phyloP scores from a whole-genome alignment of 2,329 filamentous ascomycete species.

The Endocalyx cinctus region DNA sequence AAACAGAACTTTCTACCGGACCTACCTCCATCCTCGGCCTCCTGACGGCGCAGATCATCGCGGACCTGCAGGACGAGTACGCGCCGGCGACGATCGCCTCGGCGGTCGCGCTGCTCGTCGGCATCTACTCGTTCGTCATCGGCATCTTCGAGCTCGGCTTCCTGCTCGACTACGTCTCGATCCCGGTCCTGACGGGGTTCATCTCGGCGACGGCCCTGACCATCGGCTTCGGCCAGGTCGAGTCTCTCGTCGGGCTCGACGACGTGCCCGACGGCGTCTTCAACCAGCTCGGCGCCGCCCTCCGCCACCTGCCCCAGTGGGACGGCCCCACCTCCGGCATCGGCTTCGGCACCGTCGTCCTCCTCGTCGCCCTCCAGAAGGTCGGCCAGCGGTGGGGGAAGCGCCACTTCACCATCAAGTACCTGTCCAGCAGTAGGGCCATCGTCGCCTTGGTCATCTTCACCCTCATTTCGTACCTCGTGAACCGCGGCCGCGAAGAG shows the following conservation, averaged over 20 bases:
- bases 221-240: conserved; percentile 62
- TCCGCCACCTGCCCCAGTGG: conserved; percentile 51
- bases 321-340: conserved; percentile 56
- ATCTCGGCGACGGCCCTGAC: conserved; percentile 63
- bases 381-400: conserved; percentile 55
- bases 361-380: conserved; percentile 53
- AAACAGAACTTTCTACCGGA: conserved; percentile 54
- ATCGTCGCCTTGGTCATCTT: conserved; percentile 57
- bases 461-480: conserved; percentile 58
- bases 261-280: conserved; percentile 47
- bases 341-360: conserved; percentile 51
- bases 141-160: conserved; percentile 61
- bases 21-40: conserved; percentile 62
- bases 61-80: conserved; percentile 47
- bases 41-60: conserved; percentile 57
- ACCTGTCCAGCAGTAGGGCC: conserved; percentile 55
- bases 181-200: conserved; percentile 60
- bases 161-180: conserved; percentile 61
- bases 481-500: conserved; percentile 49
- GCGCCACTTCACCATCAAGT: conserved; percentile 53
- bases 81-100: conserved; percentile 52
- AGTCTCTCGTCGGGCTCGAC: conserved; percentile 53
- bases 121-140: conserved; percentile 53
- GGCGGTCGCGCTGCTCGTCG: conserved; percentile 59
- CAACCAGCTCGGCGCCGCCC: conserved; percentile 54